A percentile compares a stretch with the other conserved stretches of the same genome.
phyloP scores from a whole-genome alignment of 768 basidiomycete species.

The Cantharellus anzutake region DNA sequence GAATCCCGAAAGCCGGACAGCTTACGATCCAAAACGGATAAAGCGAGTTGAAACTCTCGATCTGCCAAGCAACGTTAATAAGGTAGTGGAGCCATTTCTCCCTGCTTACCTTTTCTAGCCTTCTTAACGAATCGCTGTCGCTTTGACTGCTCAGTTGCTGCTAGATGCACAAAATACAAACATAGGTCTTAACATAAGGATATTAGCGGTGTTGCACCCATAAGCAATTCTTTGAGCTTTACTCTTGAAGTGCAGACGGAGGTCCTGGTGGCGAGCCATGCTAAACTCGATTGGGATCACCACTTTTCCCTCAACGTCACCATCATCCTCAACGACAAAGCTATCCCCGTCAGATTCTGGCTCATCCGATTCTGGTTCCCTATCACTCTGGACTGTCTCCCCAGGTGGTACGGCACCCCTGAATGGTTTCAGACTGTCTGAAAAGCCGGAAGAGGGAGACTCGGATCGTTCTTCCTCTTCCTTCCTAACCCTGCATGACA shows the following conservation, averaged over 20 bases:
- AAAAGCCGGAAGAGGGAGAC: too few relatives aligned
- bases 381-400: not conserved
- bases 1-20: conserved; percentile 52
- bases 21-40: conserved; percentile 38
- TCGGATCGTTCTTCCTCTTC: too few relatives aligned
- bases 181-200: conserved; percentile 32
- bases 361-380: not conserved
- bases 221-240: not conserved
- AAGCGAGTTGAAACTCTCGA: too few relatives aligned
- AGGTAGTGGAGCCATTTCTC: too few relatives aligned
- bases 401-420: too few relatives aligned
- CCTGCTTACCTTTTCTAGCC: too few relatives aligned
- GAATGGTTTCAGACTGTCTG: too few relatives aligned
- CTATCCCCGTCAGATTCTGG: conserved; percentile 14
- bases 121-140: too few relatives aligned
- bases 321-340: conserved; percentile 50
- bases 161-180: conserved; percentile 72
- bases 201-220: not conserved
- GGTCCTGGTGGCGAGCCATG: conserved; percentile 57
- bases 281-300: conserved; percentile 64
- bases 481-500: too few relatives aligned
- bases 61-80: too few relatives aligned
- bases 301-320: conserved; percentile 14
- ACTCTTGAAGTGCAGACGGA: conserved; percentile 57
- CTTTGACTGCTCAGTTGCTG: conserved; percentile 20